Base-by-base conservation (phyloP, 768 basidiomycete genomes). In the Neoboletus brunneissimus region DNA sequence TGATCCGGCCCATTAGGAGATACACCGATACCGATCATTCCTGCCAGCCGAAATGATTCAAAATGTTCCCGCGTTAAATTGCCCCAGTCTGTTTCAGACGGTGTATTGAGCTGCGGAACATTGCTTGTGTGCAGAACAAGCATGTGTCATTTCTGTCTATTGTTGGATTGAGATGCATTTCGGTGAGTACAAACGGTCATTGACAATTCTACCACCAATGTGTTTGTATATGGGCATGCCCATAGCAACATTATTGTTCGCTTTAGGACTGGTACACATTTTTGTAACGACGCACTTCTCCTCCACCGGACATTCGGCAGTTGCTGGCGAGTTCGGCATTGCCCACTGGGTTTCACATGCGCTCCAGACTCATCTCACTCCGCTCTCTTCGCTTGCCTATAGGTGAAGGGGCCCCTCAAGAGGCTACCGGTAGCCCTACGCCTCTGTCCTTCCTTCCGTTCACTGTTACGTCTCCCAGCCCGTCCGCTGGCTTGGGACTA, bases 401-500 rank as follows among this genome's bases (percentile, higher is more conserved):
- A 35, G 42, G 51, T 45, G 20, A 23, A 29, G 34, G 25, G n/a
- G 25, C 32, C 25, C 34, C 16, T 6, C 34, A 45, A 23, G 37
- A 53, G 31, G 35, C 41, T 31, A 23, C 46, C 2, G 51, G 42
- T 53, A 48, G 48, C 27, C 40, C 29, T 15, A 6, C 35, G n/a
- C 6, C 4, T 6, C 31, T 31, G 4, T 46, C 51, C 27, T n/a
- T 31, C 12, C 35, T 35, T 23, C 34, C n/a, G 4, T 52, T 35
- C 43, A 16, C 11, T 22, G 38, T 12, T 42, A 32, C 35, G n/a
- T 37, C 18, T 34, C 31, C 22, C 35, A 46, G 22, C 22, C 23
- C 41, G 44, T 57, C 60, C 58, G 22, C 53, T 53, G 32, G 50
- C 27, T 45, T 55, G 52, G 40, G 51, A 51, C 54, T 27, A 27